Percentiles rank a stretch among this genome's conserved stretches.
phyloP scores from a whole-genome alignment of 2,329 filamentous ascomycete genomes.

The Aureobasidium lini region DNA sequence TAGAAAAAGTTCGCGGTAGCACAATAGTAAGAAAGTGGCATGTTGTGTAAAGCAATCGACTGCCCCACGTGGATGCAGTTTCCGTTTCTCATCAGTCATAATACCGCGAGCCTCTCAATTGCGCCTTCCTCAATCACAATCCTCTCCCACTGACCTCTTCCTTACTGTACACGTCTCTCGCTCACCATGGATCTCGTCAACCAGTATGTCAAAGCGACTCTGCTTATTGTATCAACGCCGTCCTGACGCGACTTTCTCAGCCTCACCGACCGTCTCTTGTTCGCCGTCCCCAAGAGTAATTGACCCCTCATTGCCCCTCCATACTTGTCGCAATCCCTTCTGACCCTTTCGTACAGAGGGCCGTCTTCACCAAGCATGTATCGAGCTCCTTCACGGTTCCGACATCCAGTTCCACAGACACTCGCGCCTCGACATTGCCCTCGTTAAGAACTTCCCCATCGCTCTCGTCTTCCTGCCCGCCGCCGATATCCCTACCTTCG shows the following conservation, averaged over 20 bases:
- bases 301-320: conserved; percentile 27
- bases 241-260: conserved; percentile 38
- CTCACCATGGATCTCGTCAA: conserved; percentile 28
- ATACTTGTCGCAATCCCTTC: background rate
- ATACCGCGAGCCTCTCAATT: background rate
- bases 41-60: background rate
- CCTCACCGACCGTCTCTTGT: conserved; percentile 85
- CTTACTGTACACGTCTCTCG: background rate
- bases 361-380: conserved; percentile 75
- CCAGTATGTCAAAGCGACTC: conserved; percentile 23
- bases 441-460: conserved; percentile 94
- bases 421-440: conserved; percentile 89
- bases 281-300: conserved; percentile 97
- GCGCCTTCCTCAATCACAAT: background rate
- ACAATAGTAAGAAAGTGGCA: background rate
- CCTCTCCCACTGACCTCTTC: background rate
- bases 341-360: conserved; percentile 50
- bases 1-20: background rate
- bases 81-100: conserved; percentile 11
- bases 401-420: conserved; percentile 96
- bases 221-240: background rate
- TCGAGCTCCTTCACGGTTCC: conserved; percentile 85
- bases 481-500: conserved; percentile 94
- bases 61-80: conserved; percentile 10
- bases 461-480: conserved; percentile 95